Percentiles rank a stretch among this genome's conserved stretches.
Evolutionary conservation across 441 rosid species (phyloP).

Genomic region (Biscutella laevigata): DNA sequence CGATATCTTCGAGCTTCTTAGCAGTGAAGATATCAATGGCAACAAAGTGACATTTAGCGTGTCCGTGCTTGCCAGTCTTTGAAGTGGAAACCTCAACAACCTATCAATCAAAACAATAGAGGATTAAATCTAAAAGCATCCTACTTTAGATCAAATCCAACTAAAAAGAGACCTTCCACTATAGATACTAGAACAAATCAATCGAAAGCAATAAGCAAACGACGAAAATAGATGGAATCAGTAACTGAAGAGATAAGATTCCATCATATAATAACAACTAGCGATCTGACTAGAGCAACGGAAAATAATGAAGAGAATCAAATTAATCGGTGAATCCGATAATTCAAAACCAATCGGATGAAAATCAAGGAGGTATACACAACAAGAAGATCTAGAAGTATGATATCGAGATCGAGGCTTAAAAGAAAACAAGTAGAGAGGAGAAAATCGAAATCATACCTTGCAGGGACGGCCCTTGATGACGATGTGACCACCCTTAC

Average conservation of each 20-base stretch:
- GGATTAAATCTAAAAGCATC: too few relatives aligned
- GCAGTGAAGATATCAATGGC: conserved; percentile 82
- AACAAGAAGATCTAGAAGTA: conserved; percentile 8
- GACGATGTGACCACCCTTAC: conserved; percentile 81
- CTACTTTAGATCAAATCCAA: background rate
- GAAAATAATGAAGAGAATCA: background rate
- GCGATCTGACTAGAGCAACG: background rate
- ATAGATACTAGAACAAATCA: background rate
- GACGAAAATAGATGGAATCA: too few relatives aligned
- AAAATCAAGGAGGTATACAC: background rate
- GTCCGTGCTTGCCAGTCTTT: conserved; percentile 97
- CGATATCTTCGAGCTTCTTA: conserved; percentile 95
- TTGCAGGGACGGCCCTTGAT: conserved; percentile 85
- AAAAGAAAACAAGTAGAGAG: background rate
- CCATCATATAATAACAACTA: background rate
- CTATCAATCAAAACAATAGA: conserved; percentile 30
- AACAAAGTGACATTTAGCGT: conserved; percentile 95
- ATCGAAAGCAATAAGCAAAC: too few relatives aligned
- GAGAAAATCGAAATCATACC: conserved; percentile 27
- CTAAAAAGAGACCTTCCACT: background rate
- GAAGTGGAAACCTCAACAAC: conserved; percentile 99
- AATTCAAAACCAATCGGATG: background rate
- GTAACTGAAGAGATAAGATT: too few relatives aligned
- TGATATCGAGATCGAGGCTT: background rate
- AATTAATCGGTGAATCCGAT: background rate